A percentile compares a stretch with the other conserved stretches of the same genome.
These are phyloP conservation scores for Rosa hybrid DNA, from an alignment of 331 rosid genomes.

Conservation along the genomic window DNA sequence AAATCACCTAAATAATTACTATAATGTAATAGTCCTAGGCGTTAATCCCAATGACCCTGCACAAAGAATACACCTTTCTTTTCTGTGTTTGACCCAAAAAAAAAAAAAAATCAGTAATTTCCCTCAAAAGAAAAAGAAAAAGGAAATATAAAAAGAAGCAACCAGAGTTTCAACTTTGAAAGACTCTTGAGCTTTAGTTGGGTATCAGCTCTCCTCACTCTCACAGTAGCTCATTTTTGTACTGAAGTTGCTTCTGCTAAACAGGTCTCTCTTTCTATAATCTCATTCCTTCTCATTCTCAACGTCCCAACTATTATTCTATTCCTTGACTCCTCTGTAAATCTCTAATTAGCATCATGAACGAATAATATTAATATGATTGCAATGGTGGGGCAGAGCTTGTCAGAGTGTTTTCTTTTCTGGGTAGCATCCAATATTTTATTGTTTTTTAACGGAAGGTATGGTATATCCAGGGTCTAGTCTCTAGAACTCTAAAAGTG, in stretches of 20 bases:
- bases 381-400: conserved; percentile 19
- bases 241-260: conserved; percentile 9
- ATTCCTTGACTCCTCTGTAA: neutral
- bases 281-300: neutral
- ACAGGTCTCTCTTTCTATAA: conserved; percentile 18
- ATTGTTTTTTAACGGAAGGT: neutral
- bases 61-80: neutral
- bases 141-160: neutral
- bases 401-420: neutral
- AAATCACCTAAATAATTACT: neutral
- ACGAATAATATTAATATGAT: neutral
- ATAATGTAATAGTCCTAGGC: neutral
- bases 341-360: neutral
- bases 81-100: neutral
- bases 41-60: neutral
- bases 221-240: conserved; percentile 6
- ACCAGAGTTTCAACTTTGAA: neutral
- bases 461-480: conserved; percentile 11
- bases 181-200: neutral
- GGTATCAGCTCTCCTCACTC: neutral
- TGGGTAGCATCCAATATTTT: neutral
- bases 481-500: neutral
- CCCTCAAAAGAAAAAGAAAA: neutral
- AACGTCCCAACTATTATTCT: neutral
- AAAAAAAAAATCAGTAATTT: neutral